phyloP scores from a whole-genome alignment of 768 basidiomycete genomes.

The Boletus bicolor region DNA sequence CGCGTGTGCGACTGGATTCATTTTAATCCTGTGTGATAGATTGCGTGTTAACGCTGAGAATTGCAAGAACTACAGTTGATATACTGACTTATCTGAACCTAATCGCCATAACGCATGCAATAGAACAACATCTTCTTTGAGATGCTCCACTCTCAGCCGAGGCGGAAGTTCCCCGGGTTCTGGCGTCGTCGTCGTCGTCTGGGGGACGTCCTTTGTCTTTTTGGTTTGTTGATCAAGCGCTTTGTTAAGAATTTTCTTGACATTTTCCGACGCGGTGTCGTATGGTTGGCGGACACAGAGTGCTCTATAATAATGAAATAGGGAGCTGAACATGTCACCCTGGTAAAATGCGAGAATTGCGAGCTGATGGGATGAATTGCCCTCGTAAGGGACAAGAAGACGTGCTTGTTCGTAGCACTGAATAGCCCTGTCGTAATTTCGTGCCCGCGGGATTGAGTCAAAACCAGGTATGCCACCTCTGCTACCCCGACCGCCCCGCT shows the following conservation, averaged over 20 bases:
- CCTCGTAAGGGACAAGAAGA: constrained; percentile 78
- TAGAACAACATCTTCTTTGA: constrained; percentile 73
- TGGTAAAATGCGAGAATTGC: constrained; percentile 88
- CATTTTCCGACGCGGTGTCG: constrained; percentile 82
- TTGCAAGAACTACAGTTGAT: background rate
- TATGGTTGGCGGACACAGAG: constrained; percentile 85
- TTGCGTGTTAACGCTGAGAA: constrained; percentile 2
- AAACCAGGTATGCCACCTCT: constrained; percentile 44
- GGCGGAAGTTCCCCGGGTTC: constrained; percentile 40
- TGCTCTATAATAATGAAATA: constrained; percentile 88
- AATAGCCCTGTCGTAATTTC: constrained; percentile 72
- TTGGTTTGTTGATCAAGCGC: constrained; percentile 58
- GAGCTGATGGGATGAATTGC: constrained; percentile 94
- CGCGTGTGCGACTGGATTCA: constrained; percentile 49
- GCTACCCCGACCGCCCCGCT: constrained; percentile 44
- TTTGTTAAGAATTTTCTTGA: constrained; percentile 68
- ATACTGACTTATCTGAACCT: constrained; percentile 52
- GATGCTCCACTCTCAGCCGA: constrained; percentile 53
- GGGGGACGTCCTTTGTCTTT: constrained; percentile 39
- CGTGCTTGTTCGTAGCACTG: constrained; percentile 86
- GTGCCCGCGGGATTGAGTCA: constrained; percentile 51
- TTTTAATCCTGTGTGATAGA: constrained; percentile 29
- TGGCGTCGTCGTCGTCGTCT: constrained; percentile 25
- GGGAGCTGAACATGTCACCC: constrained; percentile 73
- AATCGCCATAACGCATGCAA: constrained; percentile 74